These are phyloP conservation scores for Trametes cinnabarina DNA, from an alignment of 768 basidiomycete genomes.

Conservation along the genomic window DNA sequence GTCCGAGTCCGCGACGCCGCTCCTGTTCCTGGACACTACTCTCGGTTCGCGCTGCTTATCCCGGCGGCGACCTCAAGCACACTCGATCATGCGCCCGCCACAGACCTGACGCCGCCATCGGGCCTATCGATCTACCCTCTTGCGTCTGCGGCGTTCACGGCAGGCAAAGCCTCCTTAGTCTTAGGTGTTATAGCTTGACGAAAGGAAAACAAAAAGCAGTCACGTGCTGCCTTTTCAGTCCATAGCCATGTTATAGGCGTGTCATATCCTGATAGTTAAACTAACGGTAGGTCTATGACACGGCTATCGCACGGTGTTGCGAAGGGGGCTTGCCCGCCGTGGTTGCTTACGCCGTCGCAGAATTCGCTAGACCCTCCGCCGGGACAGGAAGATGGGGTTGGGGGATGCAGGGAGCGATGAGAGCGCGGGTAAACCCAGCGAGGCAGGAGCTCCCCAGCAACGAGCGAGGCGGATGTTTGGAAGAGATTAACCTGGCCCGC, in stretches of 20 bases:
- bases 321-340: no score
- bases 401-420: not conserved
- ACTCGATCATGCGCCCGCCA: not conserved
- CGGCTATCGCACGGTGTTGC: no score
- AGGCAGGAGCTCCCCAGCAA: not conserved
- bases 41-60: no score
- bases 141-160: conserved; percentile 5
- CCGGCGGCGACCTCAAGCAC: not conserved
- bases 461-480: not conserved
- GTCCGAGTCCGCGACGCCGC: not conserved
- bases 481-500: not conserved
- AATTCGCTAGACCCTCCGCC: not conserved
- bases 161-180: no score
- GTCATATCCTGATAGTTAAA: no score
- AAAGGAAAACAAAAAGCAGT: no score
- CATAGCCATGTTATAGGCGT: no score
- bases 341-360: no score
- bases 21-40: not conserved
- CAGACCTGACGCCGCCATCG: not conserved
- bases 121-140: not conserved
- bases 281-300: no score
- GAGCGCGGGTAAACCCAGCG: not conserved
- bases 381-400: not conserved
- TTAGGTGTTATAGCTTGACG: no score
- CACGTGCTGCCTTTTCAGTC: no score